A percentile compares a stretch with the other conserved stretches of the same genome.
phyloP scores from a whole-genome alignment of 2,329 filamentous ascomycete species.

The Diplodia mutila region DNA sequence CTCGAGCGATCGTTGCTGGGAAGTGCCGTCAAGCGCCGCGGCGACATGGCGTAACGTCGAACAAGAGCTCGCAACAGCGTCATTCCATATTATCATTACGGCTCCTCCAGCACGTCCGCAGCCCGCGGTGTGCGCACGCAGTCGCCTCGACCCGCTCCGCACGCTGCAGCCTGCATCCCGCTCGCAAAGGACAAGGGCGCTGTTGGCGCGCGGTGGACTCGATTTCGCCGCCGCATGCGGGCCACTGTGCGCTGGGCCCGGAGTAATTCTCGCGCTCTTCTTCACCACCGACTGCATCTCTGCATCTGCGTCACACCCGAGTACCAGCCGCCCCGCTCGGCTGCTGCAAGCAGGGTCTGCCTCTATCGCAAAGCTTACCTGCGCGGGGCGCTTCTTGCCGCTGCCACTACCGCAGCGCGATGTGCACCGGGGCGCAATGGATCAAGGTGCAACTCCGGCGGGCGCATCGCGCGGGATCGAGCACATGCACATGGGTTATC shows the following conservation, averaged over 20 bases:
- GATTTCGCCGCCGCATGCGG: conserved; percentile 17
- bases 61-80: conserved; percentile 14
- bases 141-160: neutral
- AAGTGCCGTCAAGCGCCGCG: conserved; percentile 16
- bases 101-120: neutral
- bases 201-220: neutral
- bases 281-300: neutral
- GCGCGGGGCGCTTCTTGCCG: neutral
- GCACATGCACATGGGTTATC: conserved; percentile 2
- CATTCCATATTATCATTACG: neutral
- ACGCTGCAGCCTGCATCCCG: neutral
- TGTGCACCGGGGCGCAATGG: neutral
- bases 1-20: conserved; percentile 21
- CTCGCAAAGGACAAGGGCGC: neutral
- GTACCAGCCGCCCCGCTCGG: neutral
- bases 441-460: conserved; percentile 4
- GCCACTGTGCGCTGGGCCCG: neutral
- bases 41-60: conserved; percentile 15
- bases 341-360: neutral
- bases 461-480: conserved; percentile 5
- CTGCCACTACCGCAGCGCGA: neutral
- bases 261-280: neutral
- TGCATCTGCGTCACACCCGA: neutral
- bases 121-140: neutral
- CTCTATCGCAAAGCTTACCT: neutral